These are phyloP conservation scores for Secale cereale DNA, from an alignment of 176 grass and related monocot species.

Conservation along the genomic window DNA sequence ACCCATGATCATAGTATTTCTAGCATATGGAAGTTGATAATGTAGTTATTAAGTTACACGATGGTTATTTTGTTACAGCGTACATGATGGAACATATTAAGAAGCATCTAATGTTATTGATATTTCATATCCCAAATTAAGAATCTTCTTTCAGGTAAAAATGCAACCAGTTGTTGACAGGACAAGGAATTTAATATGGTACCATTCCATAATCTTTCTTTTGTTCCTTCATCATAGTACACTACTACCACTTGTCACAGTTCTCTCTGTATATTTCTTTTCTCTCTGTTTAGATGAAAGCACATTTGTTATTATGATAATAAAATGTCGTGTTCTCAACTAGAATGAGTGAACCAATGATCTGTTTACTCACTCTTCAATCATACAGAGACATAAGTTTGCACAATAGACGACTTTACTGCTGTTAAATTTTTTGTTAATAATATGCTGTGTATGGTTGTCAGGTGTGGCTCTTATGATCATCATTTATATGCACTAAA, in stretches of 20 bases:
- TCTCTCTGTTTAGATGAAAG: neutral
- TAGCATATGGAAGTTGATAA: neutral
- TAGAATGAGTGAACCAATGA: neutral
- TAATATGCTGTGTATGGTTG: neutral
- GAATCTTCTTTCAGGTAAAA: slow-evolving; percentile 62
- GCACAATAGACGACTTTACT: neutral
- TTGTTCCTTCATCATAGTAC: slow-evolving; percentile 1
- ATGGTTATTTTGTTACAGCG: neutral
- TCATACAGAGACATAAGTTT: neutral
- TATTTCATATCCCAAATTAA: slow-evolving; percentile 2
- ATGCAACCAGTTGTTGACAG: slow-evolving; percentile 84
- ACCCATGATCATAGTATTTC: neutral
- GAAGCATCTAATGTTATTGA: neutral
- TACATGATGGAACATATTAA: neutral
- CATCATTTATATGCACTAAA: slow-evolving; percentile 81
- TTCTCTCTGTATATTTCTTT: neutral
- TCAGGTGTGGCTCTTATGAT: slow-evolving; percentile 94
- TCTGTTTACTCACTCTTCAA: slow-evolving; percentile 4
- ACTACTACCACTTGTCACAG: neutral
- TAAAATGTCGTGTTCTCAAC: neutral
- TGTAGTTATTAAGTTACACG: neutral
- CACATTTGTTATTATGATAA: neutral
- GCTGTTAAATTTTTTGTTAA: slow-evolving; percentile 1
- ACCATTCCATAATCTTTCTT: slow-evolving; percentile 12
- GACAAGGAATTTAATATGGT: slow-evolving; percentile 82